Evolutionary conservation across 192 early-diverging fungal genomes (phyloP).

Genomic region (Linnemannia hyalina): DNA sequence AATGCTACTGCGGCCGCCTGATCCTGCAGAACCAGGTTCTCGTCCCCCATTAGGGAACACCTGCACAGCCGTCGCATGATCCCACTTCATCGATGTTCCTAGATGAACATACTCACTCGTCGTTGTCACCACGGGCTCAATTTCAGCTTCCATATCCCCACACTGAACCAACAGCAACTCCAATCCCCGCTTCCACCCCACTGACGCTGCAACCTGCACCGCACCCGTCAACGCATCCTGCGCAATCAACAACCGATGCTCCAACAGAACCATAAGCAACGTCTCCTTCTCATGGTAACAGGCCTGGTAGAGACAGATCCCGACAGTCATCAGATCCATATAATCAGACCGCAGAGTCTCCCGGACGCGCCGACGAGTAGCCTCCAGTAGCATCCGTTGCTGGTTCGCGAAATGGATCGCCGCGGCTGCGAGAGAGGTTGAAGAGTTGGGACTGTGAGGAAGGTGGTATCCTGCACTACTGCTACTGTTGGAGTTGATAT

Average conservation of each 20-base stretch:
- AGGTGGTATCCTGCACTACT: neutral
- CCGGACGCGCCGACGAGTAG: constrained; percentile 15
- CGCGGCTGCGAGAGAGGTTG: neutral
- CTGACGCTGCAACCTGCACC: constrained; percentile 44
- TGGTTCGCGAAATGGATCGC: neutral
- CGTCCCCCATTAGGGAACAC: neutral
- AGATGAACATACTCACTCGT: constrained; percentile 37
- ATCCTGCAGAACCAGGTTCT: neutral
- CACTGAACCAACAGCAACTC: constrained; percentile 41
- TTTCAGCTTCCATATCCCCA: constrained; percentile 47
- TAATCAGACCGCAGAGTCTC: constrained; percentile 37
- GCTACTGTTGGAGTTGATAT: neutral
- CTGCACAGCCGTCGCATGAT: constrained; percentile 27
- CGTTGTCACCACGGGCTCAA: constrained; percentile 42
- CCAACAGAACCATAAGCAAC: constrained; percentile 20
- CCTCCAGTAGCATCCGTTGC: constrained; percentile 20
- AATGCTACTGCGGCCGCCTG: neutral
- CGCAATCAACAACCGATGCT: constrained; percentile 40
- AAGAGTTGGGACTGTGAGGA: neutral
- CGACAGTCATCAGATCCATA: constrained; percentile 46
- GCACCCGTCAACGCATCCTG: constrained; percentile 52
- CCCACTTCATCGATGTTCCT: constrained; percentile 48
- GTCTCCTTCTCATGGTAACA: constrained; percentile 44
- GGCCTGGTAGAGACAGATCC: constrained; percentile 46
- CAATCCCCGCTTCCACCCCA: constrained; percentile 44